These are phyloP conservation scores for Penicillium flavigenum DNA, from an alignment of 495 filamentous ascomycete species.

Conservation along the genomic window DNA sequence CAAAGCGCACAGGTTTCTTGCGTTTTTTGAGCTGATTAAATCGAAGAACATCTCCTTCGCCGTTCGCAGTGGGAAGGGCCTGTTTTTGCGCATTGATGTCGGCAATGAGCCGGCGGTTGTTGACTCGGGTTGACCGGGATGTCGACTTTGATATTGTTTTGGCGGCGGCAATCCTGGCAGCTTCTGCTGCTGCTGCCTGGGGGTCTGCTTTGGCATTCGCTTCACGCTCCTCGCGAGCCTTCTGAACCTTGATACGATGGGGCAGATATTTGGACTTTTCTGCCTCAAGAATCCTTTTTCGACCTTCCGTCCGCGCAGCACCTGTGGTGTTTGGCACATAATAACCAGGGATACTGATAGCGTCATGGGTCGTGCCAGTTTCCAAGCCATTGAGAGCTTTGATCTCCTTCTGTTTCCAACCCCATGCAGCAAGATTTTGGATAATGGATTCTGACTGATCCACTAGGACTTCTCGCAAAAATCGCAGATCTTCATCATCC, in stretches of 20 bases:
- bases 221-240: conserved; percentile 82
- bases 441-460: conserved; percentile 52
- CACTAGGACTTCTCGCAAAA: conserved; percentile 52
- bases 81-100: conserved; percentile 94
- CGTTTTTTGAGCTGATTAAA: conserved; percentile 99
- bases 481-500: conserved; percentile 74
- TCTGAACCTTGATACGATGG: conserved; percentile 93
- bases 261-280: conserved; percentile 98
- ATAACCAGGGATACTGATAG: conserved; percentile 76
- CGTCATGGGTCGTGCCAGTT: conserved; percentile 51
- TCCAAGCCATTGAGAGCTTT: conserved; percentile 71
- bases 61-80: conserved; percentile 63
- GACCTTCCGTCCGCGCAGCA: conserved; percentile 85
- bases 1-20: conserved; percentile 98
- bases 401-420: conserved; percentile 87
- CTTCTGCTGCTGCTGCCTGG: conserved; percentile 62
- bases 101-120: conserved; percentile 88
- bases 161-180: conserved; percentile 72
- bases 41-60: conserved; percentile 82
- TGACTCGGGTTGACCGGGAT: conserved; percentile 87
- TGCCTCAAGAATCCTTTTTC: conserved; percentile 88
- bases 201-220: conserved; percentile 71
- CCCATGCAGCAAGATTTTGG: conserved; percentile 71
- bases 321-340: conserved; percentile 85
- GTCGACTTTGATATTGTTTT: conserved; percentile 73